Evolutionary conservation across 2,329 filamentous ascomycete species (phyloP).

Genomic region (Beauveria bassiana): DNA sequence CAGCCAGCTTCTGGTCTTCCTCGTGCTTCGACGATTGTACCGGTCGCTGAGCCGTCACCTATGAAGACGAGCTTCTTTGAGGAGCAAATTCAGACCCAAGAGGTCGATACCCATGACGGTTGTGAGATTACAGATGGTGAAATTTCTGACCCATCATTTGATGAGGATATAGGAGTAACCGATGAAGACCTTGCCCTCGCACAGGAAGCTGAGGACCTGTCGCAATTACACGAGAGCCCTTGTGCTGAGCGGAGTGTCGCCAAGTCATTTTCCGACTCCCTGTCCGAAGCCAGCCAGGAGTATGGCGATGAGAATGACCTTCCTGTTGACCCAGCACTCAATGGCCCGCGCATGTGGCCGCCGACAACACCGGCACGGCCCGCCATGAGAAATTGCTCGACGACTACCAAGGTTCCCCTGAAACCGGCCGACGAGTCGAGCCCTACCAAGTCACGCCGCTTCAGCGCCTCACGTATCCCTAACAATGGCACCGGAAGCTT

Average conservation of each 20-base stretch:
- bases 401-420: slow-evolving; percentile 69
- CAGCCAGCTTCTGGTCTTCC: neutral
- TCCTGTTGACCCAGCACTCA: slow-evolving; percentile 44
- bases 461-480: slow-evolving; percentile 42
- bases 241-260: neutral
- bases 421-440: slow-evolving; percentile 57
- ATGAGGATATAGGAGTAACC: slow-evolving; percentile 50
- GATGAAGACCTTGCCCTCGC: slow-evolving; percentile 45
- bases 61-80: slow-evolving; percentile 49
- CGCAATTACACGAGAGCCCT: slow-evolving; percentile 18
- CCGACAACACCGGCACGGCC: slow-evolving; percentile 51
- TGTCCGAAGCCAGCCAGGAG: slow-evolving; percentile 56
- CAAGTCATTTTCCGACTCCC: slow-evolving; percentile 35
- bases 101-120: slow-evolving; percentile 14
- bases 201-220: slow-evolving; percentile 53
- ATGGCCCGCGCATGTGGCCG: slow-evolving; percentile 16
- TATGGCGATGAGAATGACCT: slow-evolving; percentile 60
- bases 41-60: slow-evolving; percentile 27
- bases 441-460: slow-evolving; percentile 41
- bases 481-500: slow-evolving; percentile 31
- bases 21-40: slow-evolving; percentile 9
- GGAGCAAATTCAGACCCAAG: slow-evolving; percentile 44
- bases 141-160: slow-evolving; percentile 28
- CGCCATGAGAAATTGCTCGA: slow-evolving; percentile 40
- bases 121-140: slow-evolving; percentile 22